Percentiles rank a stretch among this genome's conserved stretches.
Conservation (phyloP, 2,329 filamentous ascomycete genomes). For the Colletotrichum cordylinicola region DNA sequence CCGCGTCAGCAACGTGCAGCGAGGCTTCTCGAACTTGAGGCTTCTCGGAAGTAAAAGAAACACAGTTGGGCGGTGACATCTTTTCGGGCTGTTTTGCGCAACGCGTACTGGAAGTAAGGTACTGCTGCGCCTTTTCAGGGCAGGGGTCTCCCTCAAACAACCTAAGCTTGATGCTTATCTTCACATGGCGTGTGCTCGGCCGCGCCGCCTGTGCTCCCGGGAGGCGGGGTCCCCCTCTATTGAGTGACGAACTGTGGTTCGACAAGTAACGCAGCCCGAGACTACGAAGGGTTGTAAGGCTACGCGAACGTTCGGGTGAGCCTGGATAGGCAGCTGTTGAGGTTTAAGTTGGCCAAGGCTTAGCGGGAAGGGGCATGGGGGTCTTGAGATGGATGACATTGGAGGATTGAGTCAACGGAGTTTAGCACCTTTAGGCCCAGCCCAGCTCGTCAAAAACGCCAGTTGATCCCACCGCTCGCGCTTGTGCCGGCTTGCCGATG, state of each 20-base stretch:
- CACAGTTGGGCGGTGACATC: background rate
- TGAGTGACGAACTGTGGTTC: slow-evolving; percentile 10
- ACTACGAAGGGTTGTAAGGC: slow-evolving; percentile 11
- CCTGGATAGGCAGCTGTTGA: background rate
- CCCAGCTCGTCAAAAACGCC: slow-evolving; percentile 8
- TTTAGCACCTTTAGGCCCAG: background rate
- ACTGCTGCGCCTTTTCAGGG: background rate
- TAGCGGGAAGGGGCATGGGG: background rate
- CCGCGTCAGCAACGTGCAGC: slow-evolving; percentile 16
- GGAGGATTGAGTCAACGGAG: slow-evolving; percentile 15
- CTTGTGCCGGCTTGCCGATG: slow-evolving; percentile 7
- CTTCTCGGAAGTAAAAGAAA: background rate
- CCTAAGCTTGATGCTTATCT: slow-evolving; percentile 18
- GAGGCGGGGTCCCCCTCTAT: background rate
- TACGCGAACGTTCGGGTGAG: slow-evolving; percentile 1
- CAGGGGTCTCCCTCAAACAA: background rate
- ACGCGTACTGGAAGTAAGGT: background rate
- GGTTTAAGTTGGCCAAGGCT: background rate
- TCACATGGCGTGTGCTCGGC: slow-evolving; percentile 3
- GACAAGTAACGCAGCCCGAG: background rate
- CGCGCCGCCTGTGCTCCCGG: slow-evolving; percentile 1
- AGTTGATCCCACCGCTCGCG: slow-evolving; percentile 6
- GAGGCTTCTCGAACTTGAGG: background rate
- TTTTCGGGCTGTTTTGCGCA: background rate
- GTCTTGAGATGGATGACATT: background rate